Evolutionary conservation across 164 flowering plant species (phyloP), one percentile per base, ranked within the genome.

Genomic region (Umbilicus rupestris): DNA sequence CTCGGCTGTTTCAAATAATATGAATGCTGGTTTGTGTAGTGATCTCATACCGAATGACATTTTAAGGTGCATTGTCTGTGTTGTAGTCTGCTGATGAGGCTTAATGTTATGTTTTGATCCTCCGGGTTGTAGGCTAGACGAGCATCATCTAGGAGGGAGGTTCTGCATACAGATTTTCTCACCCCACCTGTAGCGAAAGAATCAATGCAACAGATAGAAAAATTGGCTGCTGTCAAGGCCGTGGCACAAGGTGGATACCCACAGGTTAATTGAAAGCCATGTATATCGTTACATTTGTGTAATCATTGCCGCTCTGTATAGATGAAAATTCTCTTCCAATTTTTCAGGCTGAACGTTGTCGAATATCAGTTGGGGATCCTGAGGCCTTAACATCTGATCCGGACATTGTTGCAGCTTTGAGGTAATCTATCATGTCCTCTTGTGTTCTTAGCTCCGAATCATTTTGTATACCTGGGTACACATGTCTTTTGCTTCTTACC

Each of bases 201-300:
- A 73, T 85, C 95, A 39, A 71, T 87, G 86, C 73, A 63, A 42
- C 81, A 69, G 26, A 30, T 94, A 69, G 88, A 80, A 68, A 94
- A 89, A 69, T 73, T 89, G 52, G 81, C 91, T 59, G 88, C 87
- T 63, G 67, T 87, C 17, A 85, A 86, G 75, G 83, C 83, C 15
- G 77, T 86, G 37, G 82, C 81, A 64, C 90, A 90, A 50, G 97
- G 97, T 67, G 97, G 98, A 71, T 94, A 87, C 70, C 95, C 95
- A 14, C 78, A 90, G 94, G 98, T 88, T 57, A 46, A 68, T 24
- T 29, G 42, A 39, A 31, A 26, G 12, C 39, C 19, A 10, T 29
- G 63, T 29, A 30, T 22, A 35, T 64, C n/a, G 57, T 7, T 65
- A 28, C 39, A 55, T 16, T 20, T 46, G 65, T 19, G 22, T n/a